Conservation (phyloP, 371 early-diverging fungal species). For the Apophysomyces elegans region DNA sequence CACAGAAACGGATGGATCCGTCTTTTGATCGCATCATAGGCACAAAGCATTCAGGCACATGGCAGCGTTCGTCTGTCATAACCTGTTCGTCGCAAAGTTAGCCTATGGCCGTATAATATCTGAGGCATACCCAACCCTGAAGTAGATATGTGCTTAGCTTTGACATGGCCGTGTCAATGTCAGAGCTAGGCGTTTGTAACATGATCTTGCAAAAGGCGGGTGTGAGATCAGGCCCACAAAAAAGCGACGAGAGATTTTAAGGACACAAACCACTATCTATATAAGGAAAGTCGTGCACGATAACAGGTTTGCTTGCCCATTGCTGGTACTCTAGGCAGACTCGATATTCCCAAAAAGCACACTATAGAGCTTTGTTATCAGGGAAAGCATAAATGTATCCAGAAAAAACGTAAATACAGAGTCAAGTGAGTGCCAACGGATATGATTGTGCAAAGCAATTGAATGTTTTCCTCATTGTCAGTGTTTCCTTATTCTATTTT, state of each 20-base stretch:
- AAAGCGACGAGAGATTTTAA: neutral
- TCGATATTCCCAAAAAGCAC: too few species aligned
- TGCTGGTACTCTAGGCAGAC: too few species aligned
- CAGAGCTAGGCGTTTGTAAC: neutral
- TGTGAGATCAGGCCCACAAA: neutral
- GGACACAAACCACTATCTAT: too few species aligned
- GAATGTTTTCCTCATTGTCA: too few species aligned
- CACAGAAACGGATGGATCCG: slow-evolving; percentile 51
- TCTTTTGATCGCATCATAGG: slow-evolving; percentile 64
- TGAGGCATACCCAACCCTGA: slow-evolving; percentile 51
- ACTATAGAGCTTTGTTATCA: too few species aligned
- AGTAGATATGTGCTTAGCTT: slow-evolving; percentile 44
- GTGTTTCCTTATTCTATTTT: too few species aligned
- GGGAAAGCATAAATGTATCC: too few species aligned
- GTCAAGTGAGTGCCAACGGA: too few species aligned
- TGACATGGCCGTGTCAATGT: slow-evolving; percentile 14
- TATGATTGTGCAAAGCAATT: too few species aligned
- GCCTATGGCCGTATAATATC: neutral
- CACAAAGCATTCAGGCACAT: slow-evolving; percentile 41
- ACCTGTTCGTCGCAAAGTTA: slow-evolving; percentile 31
- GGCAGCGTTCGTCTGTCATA: slow-evolving; percentile 55
- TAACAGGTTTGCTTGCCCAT: too few species aligned
- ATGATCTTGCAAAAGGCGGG: neutral
- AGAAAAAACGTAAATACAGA: too few species aligned
- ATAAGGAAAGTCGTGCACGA: too few species aligned